Base-by-base conservation (phyloP, 2,329 filamentous ascomycete genomes). In the Fusarium illudens region DNA sequence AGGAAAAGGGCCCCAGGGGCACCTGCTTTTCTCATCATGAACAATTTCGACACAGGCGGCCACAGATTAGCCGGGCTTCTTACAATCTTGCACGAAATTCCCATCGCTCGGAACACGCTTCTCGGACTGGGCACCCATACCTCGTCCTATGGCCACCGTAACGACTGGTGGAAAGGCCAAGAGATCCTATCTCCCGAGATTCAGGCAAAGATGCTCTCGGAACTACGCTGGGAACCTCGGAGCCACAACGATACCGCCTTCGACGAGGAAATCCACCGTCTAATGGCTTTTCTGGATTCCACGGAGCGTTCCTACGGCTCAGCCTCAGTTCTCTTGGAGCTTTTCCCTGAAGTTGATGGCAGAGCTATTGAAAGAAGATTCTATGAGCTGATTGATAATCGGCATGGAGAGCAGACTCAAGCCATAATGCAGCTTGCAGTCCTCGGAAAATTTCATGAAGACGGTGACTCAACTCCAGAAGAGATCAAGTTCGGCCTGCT, bases 121-220 rank as follows among this genome's bases (percentile, higher is more conserved):
- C 79, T 90, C 3, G 74, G 78, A 22, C 78, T 76, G 10, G 83
- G 83, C 2, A 56, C 73, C 4, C 75, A 81, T 6, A 77, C 81
- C 3, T 70, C 77, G 2, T 82, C 78, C 32, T 90, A 90, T 65
- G 87, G 87, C 1, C 81, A 84, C 67, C 82, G 86, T 65, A 78
- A 78, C 12, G 83, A 87, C 62, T 90, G 88, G 88, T 90, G 88
- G 88, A 84, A 82, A 64, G 88, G 88, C 4, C 79, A 83, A 48
- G 74, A 80, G 9, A 89, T 89, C 34, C 66, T 82, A 5, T 77
- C 76, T 30, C 77, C 79, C 3, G 78, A 81, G 10, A 72, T 77
- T 25, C 73, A 82, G 5, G 73, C 75, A 6, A 76, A 74, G 50
- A 74, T 79, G 70, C 73, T 68, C 15, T 75, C 68, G 42, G 76